Evolutionary conservation across 2,329 filamentous ascomycete species (phyloP).

Genomic region (Tolypocladium tropicale): DNA sequence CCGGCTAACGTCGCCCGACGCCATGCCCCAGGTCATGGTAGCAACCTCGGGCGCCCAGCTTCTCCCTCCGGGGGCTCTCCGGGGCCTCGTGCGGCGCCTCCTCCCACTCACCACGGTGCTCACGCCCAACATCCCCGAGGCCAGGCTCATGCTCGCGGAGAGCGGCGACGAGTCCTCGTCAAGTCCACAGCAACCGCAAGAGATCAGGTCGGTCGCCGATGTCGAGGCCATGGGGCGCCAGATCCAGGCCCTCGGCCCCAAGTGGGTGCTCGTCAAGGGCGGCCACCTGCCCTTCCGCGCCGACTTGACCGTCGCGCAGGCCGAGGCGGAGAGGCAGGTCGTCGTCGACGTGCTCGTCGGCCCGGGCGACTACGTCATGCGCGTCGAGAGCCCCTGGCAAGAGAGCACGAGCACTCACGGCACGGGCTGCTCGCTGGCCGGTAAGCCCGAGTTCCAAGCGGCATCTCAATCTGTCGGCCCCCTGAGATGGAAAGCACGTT

Average conservation of each 20-base stretch:
- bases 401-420: conserved; percentile 79
- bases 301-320: conserved; percentile 47
- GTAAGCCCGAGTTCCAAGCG: conserved; percentile 33
- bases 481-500: background rate
- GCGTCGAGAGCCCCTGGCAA: conserved; percentile 62
- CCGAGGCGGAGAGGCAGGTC: conserved; percentile 47
- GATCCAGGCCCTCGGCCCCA: conserved; percentile 59
- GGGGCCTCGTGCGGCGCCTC: conserved; percentile 46
- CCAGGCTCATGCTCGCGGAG: conserved; percentile 50
- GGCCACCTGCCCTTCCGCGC: conserved; percentile 73
- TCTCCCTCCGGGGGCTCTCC: conserved; percentile 54
- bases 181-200: conserved; percentile 8
- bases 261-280: conserved; percentile 80
- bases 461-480: background rate
- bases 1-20: conserved; percentile 1
- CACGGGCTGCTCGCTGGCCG: conserved; percentile 88
- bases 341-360: conserved; percentile 74
- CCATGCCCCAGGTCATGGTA: conserved; percentile 95
- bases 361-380: conserved; percentile 37
- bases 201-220: conserved; percentile 49
- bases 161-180: conserved; percentile 23
- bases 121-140: conserved; percentile 72
- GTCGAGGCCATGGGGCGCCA: conserved; percentile 57
- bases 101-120: conserved; percentile 58
- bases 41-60: conserved; percentile 68